Conservation (phyloP, 805 yeast species). For the Spathaspora girioi region DNA sequence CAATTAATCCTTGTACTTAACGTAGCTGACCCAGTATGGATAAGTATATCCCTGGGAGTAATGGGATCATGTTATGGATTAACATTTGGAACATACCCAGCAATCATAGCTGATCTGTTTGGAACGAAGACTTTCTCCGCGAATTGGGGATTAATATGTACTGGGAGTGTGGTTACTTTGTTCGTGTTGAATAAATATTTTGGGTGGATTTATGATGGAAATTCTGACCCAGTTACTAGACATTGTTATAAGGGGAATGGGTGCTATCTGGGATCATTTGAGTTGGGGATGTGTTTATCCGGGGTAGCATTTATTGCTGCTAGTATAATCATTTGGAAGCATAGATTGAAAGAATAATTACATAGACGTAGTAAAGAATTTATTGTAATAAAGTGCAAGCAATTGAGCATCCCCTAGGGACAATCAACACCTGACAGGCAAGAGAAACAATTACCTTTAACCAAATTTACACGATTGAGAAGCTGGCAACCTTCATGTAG, state of each 20-base stretch:
- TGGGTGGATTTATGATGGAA: constrained; percentile 51
- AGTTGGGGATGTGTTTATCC: constrained; percentile 15
- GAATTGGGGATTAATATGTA: constrained; percentile 70
- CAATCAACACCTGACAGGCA: too few species aligned
- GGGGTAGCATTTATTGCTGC: background rate
- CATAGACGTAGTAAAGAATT: too few species aligned
- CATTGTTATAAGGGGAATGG: constrained; percentile 33
- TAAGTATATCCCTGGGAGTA: constrained; percentile 49
- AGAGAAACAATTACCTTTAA: too few species aligned
- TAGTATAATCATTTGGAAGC: background rate
- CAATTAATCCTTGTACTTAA: constrained; percentile 32
- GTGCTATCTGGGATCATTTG: constrained; percentile 37
- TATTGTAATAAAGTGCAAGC: too few species aligned
- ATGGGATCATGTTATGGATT: constrained; percentile 70
- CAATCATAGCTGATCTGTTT: constrained; percentile 68
- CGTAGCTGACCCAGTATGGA: constrained; percentile 24
- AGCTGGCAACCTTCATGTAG: too few species aligned
- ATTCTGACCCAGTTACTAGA: constrained; percentile 37
- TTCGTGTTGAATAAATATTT: constrained; percentile 52
- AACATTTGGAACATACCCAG: constrained; percentile 71
- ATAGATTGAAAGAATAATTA: background rate
- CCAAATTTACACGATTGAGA: too few species aligned
- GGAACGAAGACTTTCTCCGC: constrained; percentile 69
- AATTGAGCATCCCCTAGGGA: too few species aligned
- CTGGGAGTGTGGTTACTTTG: constrained; percentile 62